Percentiles rank a stretch among this genome's conserved stretches.
Evolutionary conservation across 2,329 filamentous ascomycete genomes (phyloP).

Genomic region (Colletotrichum melonis): DNA sequence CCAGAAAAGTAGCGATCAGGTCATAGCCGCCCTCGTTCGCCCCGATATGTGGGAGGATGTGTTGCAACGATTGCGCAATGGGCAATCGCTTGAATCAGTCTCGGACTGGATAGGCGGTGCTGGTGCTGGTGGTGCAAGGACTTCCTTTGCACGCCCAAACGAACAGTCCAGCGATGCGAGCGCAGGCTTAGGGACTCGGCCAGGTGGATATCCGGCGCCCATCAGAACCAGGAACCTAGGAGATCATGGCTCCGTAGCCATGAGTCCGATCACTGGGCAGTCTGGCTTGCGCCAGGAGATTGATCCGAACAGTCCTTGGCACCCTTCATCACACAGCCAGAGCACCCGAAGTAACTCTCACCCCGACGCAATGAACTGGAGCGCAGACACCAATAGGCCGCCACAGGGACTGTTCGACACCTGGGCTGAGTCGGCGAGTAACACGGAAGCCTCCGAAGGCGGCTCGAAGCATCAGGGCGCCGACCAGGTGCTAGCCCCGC

Average conservation of each 20-base stretch:
- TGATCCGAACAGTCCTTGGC: slow-evolving; percentile 61
- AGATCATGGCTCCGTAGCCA: slow-evolving; percentile 25
- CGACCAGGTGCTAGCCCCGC: slow-evolving; percentile 61
- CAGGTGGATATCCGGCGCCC: slow-evolving; percentile 39
- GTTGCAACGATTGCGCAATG: slow-evolving; percentile 62
- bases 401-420: slow-evolving; percentile 59
- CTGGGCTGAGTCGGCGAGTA: slow-evolving; percentile 59
- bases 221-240: slow-evolving; percentile 31
- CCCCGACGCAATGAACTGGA: slow-evolving; percentile 60
- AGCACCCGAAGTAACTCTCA: slow-evolving; percentile 59
- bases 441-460: slow-evolving; percentile 40
- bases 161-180: slow-evolving; percentile 40
- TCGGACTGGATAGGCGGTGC: slow-evolving; percentile 62
- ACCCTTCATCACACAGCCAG: slow-evolving; percentile 59
- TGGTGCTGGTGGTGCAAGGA: slow-evolving; percentile 45
- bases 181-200: slow-evolving; percentile 40
- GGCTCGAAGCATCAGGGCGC: slow-evolving; percentile 45
- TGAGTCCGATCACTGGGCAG: slow-evolving; percentile 46
- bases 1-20: slow-evolving; percentile 65
- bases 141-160: slow-evolving; percentile 42
- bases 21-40: slow-evolving; percentile 65
- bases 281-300: slow-evolving; percentile 50
- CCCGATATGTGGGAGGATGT: slow-evolving; percentile 66
- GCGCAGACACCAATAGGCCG: slow-evolving; percentile 50
- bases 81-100: slow-evolving; percentile 66